Conservation (phyloP, 164 flowering plant genomes). For the Vitis vinifera region ASM3070453v1 NC_081808.1:5565501-5566000, state of each 20-base stretch:
- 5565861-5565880: not conserved
- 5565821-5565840: constrained; percentile 87
- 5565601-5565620: constrained; percentile 48
- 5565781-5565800: constrained; percentile 85
- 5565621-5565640: constrained; percentile 59
- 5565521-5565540: constrained; percentile 93
- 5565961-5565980: not conserved
- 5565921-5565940: no score
- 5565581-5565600: constrained; percentile 52
- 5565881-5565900: not conserved
- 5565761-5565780: constrained; percentile 96
- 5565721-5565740: constrained; percentile 18
- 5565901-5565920: not conserved
- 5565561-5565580: constrained; percentile 82
- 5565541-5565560: constrained; percentile 89
- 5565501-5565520: constrained; percentile 97
- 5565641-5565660: constrained; percentile 46
- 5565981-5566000: not conserved
- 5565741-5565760: constrained; percentile 64
- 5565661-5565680: not conserved
- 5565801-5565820: constrained; percentile 88
- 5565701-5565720: not conserved
- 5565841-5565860: constrained; percentile 74
- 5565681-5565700: not conserved
- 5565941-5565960: not conserved